phyloP scores from a whole-genome alignment of 2,329 filamentous ascomycete species.

The Remersonia thermophila region DNA sequence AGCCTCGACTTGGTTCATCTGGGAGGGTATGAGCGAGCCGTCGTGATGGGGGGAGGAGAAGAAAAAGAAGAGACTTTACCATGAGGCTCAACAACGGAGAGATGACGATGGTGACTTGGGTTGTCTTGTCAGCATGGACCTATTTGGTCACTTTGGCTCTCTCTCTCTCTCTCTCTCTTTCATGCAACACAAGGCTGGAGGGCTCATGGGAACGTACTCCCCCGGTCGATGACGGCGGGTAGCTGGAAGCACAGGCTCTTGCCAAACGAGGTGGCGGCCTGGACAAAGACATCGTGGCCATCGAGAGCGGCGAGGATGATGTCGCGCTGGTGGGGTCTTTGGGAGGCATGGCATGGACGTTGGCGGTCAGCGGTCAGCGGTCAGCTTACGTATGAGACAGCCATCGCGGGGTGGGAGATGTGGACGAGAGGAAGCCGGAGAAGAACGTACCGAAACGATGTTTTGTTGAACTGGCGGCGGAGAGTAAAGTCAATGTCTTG shows the following conservation, averaged over 20 bases:
- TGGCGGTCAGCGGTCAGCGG: no score
- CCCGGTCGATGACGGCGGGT: constrained; percentile 75
- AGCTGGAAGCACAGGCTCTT: constrained; percentile 91
- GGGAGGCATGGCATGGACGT: background rate
- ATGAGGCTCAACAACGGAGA: constrained; percentile 83
- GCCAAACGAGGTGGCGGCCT: constrained; percentile 82
- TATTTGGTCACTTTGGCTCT: no score
- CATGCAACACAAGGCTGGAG: no score
- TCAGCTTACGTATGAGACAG: no score
- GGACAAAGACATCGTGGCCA: constrained; percentile 83
- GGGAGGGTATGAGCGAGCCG: constrained; percentile 1
- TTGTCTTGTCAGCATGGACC: background rate
- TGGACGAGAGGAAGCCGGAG: no score
- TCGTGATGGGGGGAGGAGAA: background rate
- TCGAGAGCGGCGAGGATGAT: constrained; percentile 73
- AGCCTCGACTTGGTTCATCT: constrained; percentile 87
- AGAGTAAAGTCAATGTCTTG: constrained; percentile 64
- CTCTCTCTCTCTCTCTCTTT: no score
- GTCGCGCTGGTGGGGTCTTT: constrained; percentile 70
- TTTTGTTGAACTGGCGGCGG: constrained; percentile 60
- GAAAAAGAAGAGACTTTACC: constrained; percentile 34
- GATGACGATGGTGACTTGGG: constrained; percentile 74
- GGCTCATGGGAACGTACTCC: constrained; percentile 46
- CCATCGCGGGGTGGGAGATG: no score
- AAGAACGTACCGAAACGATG: constrained; percentile 51